Evolutionary conservation across 2,329 filamentous ascomycete species (phyloP), one percentile per base, ranked within the genome.

Genomic region (Juglanconis juglandina): DNA sequence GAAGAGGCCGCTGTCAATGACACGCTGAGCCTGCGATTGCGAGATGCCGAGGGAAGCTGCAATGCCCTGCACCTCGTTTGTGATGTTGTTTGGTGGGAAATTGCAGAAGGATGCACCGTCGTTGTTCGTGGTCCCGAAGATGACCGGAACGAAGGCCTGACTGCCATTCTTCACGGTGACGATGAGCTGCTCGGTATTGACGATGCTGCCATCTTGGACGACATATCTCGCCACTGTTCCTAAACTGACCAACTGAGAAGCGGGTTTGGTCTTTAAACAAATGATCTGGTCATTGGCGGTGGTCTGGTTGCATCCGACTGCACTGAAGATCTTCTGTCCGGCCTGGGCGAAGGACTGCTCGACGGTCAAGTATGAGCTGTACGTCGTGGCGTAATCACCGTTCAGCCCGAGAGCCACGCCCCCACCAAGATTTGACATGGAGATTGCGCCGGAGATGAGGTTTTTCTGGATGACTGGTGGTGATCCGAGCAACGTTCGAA

Each of bases 371-470:
- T 84, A 85, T 5, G 77, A 75, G 46, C 77, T 81, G 69, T 83
- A 85, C 0, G 79, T 81, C 1, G 80, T 82, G 6, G 79, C 79
- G 56, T 83, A 83, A 63, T 79, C 76, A 33, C 77, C 73, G 3
- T 68, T 68, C 3, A 79, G 68, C 0, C 79, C 81, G 5, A 83
- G 70, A 5, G 73, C 73, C 1, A 78, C 75, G 33, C 82, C 78
- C 3, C 81, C 81, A 30, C 81, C 82, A 0, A 84, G 72, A 59
- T 84, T 84, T 0, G 79, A 80, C 72, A 81, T 75, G 0, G 77
- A 73, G 4, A 82, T 71, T 1, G 76, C 79, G 8, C 77, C 77
- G 11, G 59, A 61, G 11, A 61, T 61, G 62, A 78, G 75, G 54
- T 75, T 79, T 47, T 79, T 76, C 2, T 75, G 73, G 51, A 79